phyloP scores from a whole-genome alignment of 140 eudicot genomes.

The Oenanthe javanica region DNA sequence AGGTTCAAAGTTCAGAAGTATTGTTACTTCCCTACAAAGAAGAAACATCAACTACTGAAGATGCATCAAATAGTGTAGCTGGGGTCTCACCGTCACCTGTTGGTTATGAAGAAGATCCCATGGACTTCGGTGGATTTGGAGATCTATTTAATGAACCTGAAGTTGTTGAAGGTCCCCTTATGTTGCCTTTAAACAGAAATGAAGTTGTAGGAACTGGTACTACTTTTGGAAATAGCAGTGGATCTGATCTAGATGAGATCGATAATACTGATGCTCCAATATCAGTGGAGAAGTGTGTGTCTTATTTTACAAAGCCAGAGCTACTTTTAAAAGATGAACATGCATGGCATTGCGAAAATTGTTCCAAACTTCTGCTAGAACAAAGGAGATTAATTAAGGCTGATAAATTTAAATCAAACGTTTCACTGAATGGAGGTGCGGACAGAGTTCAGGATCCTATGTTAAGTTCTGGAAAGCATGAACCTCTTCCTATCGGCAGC shows the following conservation, averaged over 20 bases:
- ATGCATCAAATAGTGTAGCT: slow-evolving; percentile 16
- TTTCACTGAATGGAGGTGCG: slow-evolving; percentile 14
- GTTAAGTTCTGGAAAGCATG: slow-evolving; percentile 12
- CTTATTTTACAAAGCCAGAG: slow-evolving; percentile 76
- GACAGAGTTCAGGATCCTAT: slow-evolving; percentile 22
- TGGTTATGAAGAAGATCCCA: slow-evolving; percentile 35
- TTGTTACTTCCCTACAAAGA: slow-evolving; percentile 51
- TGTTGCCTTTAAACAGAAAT: slow-evolving; percentile 23
- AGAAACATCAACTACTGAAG: slow-evolving; percentile 24
- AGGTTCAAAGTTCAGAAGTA: slow-evolving; percentile 48
- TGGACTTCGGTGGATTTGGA: slow-evolving; percentile 60
- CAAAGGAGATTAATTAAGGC: slow-evolving; percentile 29
- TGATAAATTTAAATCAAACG: slow-evolving; percentile 13
- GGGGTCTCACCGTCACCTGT: slow-evolving; percentile 19
- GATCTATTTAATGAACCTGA: slow-evolving; percentile 76
- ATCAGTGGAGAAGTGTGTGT: slow-evolving; percentile 77
- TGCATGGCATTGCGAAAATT: slow-evolving; percentile 90
- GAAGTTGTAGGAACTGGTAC: slow-evolving; percentile 30
- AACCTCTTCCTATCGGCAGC: slow-evolving; percentile 2
- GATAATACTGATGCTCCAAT: slow-evolving; percentile 71
- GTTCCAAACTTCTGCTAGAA: slow-evolving; percentile 52
- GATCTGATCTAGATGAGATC: slow-evolving; percentile 83
- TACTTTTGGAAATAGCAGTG: slow-evolving; percentile 33
- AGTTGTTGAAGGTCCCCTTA: slow-evolving; percentile 26
- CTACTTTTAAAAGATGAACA: slow-evolving; percentile 70